Percentiles rank a stretch among this genome's conserved stretches.
These are phyloP conservation scores for Stenogyne calaminthoides DNA, from an alignment of 305 asterid genomes.

Conservation along the genomic window DNA sequence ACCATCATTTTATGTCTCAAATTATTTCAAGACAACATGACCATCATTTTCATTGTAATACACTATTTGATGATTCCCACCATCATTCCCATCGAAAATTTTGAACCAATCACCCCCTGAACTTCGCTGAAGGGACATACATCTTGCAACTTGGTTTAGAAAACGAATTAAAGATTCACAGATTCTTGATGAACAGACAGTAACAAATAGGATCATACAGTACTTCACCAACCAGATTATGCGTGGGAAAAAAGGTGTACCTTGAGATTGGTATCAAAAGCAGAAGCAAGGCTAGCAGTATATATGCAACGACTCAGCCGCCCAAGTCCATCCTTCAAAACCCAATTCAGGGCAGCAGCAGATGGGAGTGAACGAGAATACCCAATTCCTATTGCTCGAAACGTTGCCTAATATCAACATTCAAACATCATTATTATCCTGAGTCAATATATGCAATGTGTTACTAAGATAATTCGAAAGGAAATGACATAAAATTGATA, in stretches of 20 bases:
- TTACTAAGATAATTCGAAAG: neutral
- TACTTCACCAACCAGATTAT: no score
- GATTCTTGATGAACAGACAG: neutral
- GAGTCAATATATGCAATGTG: constrained; percentile 14
- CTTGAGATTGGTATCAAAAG: constrained; percentile 96
- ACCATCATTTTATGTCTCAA: no score
- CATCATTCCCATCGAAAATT: neutral
- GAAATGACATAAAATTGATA: neutral
- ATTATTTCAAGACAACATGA: no score
- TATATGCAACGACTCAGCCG: constrained; percentile 88
- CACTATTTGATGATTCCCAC: no score
- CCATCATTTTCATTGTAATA: neutral
- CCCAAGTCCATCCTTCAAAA: constrained; percentile 96
- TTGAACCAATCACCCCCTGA: neutral
- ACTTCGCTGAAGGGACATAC: neutral
- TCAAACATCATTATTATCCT: constrained; percentile 30
- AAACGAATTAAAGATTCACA: neutral
- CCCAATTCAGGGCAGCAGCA: constrained; percentile 98
- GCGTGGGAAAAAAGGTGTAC: no score
- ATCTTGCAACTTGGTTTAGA: neutral
- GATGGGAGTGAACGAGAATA: constrained; percentile 81
- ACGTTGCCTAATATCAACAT: constrained; percentile 73
- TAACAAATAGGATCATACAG: neutral
- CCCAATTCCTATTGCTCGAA: constrained; percentile 95
- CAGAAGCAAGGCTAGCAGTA: constrained; percentile 92